Base-by-base conservation (phyloP, 331 rosid genomes). In the Telfairia occidentalis region DNA sequence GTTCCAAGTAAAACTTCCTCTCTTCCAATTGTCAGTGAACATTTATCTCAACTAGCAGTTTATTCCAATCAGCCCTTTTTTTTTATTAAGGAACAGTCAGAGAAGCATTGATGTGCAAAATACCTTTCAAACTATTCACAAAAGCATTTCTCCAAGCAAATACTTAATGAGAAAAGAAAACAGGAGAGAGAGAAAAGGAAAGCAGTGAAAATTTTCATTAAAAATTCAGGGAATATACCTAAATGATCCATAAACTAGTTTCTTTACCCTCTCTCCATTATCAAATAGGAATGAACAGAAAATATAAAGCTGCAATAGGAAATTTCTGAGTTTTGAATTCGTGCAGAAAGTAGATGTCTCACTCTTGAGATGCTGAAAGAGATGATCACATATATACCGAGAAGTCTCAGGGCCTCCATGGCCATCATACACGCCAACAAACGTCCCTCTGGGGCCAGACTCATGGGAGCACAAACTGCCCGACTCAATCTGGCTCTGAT, bases 381-480 rank as follows among this genome's bases (percentile, higher is more conserved):
- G 91, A 80, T 95, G 92, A 77, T 86, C 78, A 79, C 89, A 92
- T 82, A 95, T 80, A 81, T 85, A 95, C 73, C 97, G 91, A 0
- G 99, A 85, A 2, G 99, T 92, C 85, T 95, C 99, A 9, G 99
- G 99, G 23, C 99, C 99, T 48, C 99, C 99, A 72, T 95, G 99
- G 46, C 99, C 99, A 16, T 95, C 99, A 64, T 95, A 95, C 75
- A 95, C 79, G 59, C 99, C 99, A 57, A 95, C 81, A 78, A 95
- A 95, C 72, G 97, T 89, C 59, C 99, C 99, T 63, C 7, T 81
- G 59, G 99, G 97, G 43, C 97, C 99, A 50, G 93, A 81, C 71
- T 95, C 99, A 8, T 70, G 83, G 71, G 78, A 84, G 76, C 97
- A 83, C 84, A 95, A 84, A 83, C 92, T 85, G 34, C 99, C 99